These are phyloP conservation scores for Nigrograna mackinnonii DNA, from an alignment of 2,329 filamentous ascomycete species.

Conservation along the genomic window DNA sequence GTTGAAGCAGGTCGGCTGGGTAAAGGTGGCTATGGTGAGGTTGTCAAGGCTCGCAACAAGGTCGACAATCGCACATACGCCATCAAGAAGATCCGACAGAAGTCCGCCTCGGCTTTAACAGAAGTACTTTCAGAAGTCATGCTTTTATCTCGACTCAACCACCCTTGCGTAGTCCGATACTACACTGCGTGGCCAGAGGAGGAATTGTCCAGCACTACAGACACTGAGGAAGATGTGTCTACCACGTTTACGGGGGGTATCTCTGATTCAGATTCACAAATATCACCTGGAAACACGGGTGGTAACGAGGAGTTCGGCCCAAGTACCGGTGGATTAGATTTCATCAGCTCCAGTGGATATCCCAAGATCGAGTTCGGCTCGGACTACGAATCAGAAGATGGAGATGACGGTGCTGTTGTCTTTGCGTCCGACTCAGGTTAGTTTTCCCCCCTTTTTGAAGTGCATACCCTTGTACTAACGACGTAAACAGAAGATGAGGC, in stretches of 20 bases:
- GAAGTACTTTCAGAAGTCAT: conserved; percentile 86
- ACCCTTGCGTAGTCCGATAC: conserved; percentile 86
- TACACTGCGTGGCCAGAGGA: conserved; percentile 95
- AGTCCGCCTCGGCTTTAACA: conserved; percentile 72
- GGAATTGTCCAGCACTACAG: conserved; percentile 48
- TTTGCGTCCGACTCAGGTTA: conserved; percentile 44
- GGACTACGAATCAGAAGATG: conserved; percentile 49
- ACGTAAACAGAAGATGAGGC: conserved; percentile 50
- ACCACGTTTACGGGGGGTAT: conserved; percentile 29
- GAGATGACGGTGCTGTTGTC: conserved; percentile 35
- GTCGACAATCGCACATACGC: conserved; percentile 93
- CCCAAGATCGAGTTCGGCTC: conserved; percentile 79
- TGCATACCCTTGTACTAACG: not conserved
- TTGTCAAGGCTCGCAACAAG: conserved; percentile 93
- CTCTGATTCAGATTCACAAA: conserved; percentile 26
- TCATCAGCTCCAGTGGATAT: conserved; percentile 84
- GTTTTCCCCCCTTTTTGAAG: not conserved
- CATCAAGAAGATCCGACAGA: conserved; percentile 92
- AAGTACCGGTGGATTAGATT: conserved; percentile 79
- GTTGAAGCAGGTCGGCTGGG: conserved; percentile 86
- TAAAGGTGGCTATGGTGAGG: conserved; percentile 93
- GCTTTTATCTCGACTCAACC: conserved; percentile 87
- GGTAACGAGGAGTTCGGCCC: conserved; percentile 62
- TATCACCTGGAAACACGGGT: conserved; percentile 25
- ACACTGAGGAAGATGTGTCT: conserved; percentile 34